Percentiles rank a stretch among this genome's conserved stretches.
phyloP scores from a whole-genome alignment of 2,329 filamentous ascomycete genomes.

The Cladosporium sp. region DNA sequence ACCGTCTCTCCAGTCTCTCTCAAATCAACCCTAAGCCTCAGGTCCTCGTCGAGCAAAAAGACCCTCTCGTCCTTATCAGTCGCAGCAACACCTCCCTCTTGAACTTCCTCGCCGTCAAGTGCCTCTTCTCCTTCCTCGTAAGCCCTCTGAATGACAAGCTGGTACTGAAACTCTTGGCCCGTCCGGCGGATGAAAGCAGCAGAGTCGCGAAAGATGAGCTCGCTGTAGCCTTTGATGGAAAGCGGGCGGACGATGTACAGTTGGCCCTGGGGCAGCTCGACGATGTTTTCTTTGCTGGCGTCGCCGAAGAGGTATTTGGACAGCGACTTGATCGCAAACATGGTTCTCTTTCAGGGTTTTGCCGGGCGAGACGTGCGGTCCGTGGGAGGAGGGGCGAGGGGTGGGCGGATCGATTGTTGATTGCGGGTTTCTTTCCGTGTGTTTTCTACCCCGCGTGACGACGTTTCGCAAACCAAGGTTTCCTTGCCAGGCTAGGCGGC shows the following conservation, averaged over 20 bases:
- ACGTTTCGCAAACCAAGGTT: neutral
- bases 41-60: conserved; percentile 86
- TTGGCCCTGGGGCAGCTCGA: conserved; percentile 92
- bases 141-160: conserved; percentile 90
- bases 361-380: neutral
- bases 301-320: conserved; percentile 85
- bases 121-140: conserved; percentile 98
- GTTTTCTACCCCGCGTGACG: conserved; percentile 9
- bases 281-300: conserved; percentile 83
- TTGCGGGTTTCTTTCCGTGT: neutral
- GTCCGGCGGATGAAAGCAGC: conserved; percentile 88
- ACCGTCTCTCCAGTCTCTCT: conserved; percentile 78
- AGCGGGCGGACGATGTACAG: conserved; percentile 94
- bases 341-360: conserved; percentile 17
- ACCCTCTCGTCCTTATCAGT: conserved; percentile 97
- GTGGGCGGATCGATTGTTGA: neutral
- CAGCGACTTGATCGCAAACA: conserved; percentile 33
- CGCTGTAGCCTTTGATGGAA: conserved; percentile 95
- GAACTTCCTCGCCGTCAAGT: conserved; percentile 69
- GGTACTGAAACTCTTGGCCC: conserved; percentile 93
- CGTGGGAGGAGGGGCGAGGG: neutral
- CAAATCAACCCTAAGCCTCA: conserved; percentile 81
- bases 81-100: conserved; percentile 59
- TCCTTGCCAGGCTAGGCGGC: neutral
- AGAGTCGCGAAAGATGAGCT: conserved; percentile 95